Conservation (phyloP, 106 monocot genomes). For the Platanthera guangdongensis region DNA sequence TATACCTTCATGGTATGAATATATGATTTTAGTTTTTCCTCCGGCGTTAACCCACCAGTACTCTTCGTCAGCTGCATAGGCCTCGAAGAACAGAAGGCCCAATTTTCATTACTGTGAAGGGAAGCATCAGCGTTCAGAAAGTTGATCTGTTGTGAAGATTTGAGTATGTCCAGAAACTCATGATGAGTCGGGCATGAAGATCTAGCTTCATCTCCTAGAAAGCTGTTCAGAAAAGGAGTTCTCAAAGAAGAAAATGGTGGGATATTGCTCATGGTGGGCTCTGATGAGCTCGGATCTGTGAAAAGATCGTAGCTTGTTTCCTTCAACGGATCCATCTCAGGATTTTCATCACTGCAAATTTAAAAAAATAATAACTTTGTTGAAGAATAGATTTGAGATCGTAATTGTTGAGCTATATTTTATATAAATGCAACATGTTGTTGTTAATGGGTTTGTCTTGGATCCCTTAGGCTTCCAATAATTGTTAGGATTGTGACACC, state of each 20-base stretch:
- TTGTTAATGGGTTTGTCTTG: no score
- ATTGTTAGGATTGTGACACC: no score
- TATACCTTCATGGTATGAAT: not conserved
- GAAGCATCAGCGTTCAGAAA: not conserved
- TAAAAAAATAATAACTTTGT: not conserved
- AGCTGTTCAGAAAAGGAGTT: not conserved
- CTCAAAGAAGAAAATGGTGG: not conserved
- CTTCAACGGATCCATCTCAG: not conserved
- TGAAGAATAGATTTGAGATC: no score
- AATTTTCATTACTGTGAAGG: not conserved
- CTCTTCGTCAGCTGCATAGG: not conserved
- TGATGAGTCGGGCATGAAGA: not conserved
- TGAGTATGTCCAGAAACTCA: not conserved
- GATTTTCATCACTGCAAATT: not conserved
- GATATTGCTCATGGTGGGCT: not conserved
- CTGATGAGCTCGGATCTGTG: slow-evolving; percentile 1
- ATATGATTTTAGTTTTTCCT: not conserved
- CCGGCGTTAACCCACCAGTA: not conserved
- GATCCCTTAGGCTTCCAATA: no score
- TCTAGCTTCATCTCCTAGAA: not conserved
- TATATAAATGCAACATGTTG: no score
- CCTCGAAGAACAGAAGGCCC: not conserved
- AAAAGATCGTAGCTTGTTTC: not conserved
- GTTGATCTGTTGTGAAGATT: not conserved
- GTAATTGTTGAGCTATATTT: no score